Conservation (phyloP, 129 eudicot genomes). For the Arctium lappa region DNA sequence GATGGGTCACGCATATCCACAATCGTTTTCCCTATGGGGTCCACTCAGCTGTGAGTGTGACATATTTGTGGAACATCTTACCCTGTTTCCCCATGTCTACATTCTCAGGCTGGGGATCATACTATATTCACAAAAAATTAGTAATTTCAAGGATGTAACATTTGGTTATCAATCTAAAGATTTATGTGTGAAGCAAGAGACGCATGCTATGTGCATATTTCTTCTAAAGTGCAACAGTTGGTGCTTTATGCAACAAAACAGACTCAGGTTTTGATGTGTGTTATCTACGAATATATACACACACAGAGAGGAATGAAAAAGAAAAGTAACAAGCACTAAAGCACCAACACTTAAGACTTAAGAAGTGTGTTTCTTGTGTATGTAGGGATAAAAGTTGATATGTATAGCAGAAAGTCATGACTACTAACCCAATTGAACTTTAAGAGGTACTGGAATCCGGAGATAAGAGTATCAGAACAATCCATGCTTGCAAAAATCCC, state of each 20-base stretch:
- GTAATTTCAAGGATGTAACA: neutral
- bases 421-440: constrained; percentile 81
- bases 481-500: constrained; percentile 88
- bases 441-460: constrained; percentile 69
- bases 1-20: neutral
- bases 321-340: neutral
- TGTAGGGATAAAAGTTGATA: neutral
- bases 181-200: neutral
- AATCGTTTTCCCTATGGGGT: neutral
- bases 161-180: neutral
- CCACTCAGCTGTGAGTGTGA: neutral
- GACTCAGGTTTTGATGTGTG: neutral
- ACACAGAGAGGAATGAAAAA: neutral
- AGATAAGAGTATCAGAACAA: constrained; percentile 72
- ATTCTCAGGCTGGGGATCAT: neutral
- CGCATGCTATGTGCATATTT: neutral
- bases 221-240: neutral
- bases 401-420: neutral
- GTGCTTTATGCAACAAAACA: neutral
- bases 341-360: neutral
- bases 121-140: neutral
- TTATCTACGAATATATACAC: neutral
- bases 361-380: neutral
- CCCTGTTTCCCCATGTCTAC: neutral
- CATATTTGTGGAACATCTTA: neutral